Percentiles rank a stretch among this genome's conserved stretches.
Evolutionary conservation across 2,329 filamentous ascomycete genomes (phyloP).

Genomic region (Talaromyces amestolkiae): DNA sequence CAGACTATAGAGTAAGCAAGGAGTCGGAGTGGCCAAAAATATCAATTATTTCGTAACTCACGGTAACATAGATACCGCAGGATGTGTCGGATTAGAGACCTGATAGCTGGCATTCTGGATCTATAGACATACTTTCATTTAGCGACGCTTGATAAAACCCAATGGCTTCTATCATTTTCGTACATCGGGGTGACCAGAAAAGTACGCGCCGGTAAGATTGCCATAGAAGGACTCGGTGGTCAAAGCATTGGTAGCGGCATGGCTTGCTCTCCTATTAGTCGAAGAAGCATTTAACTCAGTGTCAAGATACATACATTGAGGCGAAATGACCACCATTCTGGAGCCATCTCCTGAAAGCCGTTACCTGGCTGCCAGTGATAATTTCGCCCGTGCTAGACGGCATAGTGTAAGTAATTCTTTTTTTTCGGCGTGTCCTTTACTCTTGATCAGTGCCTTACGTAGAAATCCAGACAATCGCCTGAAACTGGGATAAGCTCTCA

Average conservation of each 20-base stretch:
- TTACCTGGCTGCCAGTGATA: background rate
- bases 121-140: background rate
- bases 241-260: background rate
- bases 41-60: background rate
- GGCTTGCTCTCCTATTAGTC: background rate
- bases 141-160: background rate
- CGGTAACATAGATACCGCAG: background rate
- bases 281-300: background rate
- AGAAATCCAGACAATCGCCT: background rate
- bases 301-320: background rate
- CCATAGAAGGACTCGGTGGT: background rate
- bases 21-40: background rate
- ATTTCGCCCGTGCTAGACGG: background rate
- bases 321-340: background rate
- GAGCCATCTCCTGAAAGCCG: background rate
- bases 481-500: background rate
- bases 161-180: background rate
- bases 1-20: background rate
- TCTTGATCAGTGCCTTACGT: background rate
- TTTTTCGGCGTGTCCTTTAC: background rate
- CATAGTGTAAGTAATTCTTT: background rate
- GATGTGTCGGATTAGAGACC: background rate
- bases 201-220: background rate
- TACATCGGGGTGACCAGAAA: background rate
- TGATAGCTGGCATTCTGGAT: background rate